Conservation (phyloP, 352 stramenopile genomes). For the Aphanomyces astaci region DNA sequence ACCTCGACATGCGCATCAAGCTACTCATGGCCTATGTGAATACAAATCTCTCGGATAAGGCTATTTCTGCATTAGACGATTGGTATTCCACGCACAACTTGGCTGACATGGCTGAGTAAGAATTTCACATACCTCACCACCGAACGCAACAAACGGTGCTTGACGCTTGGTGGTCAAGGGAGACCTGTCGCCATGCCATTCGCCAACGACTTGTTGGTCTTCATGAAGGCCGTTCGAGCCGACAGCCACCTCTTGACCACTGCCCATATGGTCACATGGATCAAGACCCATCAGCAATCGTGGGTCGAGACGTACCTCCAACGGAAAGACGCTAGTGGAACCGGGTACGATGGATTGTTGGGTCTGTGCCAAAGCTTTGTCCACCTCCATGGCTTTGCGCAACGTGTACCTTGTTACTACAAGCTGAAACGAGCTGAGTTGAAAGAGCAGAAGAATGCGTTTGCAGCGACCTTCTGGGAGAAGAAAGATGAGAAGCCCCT, state of each 20-base stretch:
- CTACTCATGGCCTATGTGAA: neutral
- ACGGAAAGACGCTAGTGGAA: neutral
- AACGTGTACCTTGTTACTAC: neutral
- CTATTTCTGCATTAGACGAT: neutral
- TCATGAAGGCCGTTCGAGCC: neutral
- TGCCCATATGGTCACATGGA: constrained; percentile 11
- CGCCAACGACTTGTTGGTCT: neutral
- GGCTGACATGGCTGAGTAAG: neutral
- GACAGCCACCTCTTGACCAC: neutral
- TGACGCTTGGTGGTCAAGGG: constrained; percentile 1
- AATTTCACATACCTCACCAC: neutral
- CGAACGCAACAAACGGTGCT: neutral
- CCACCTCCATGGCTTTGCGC: neutral
- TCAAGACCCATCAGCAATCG: neutral
- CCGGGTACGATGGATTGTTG: neutral
- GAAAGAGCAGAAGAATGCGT: neutral
- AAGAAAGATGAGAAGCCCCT: neutral
- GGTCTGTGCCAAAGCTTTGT: neutral
- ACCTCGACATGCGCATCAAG: neutral
- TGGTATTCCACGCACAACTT: neutral
- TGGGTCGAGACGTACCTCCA: neutral
- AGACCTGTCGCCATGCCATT: constrained; percentile 1
- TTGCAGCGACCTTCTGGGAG: neutral
- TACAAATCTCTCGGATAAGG: neutral
- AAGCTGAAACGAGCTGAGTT: neutral